A percentile compares a stretch with the other conserved stretches of the same genome.
phyloP scores from a whole-genome alignment of 371 early-diverging fungal genomes.

The Catenaria anguillulae region DNA sequence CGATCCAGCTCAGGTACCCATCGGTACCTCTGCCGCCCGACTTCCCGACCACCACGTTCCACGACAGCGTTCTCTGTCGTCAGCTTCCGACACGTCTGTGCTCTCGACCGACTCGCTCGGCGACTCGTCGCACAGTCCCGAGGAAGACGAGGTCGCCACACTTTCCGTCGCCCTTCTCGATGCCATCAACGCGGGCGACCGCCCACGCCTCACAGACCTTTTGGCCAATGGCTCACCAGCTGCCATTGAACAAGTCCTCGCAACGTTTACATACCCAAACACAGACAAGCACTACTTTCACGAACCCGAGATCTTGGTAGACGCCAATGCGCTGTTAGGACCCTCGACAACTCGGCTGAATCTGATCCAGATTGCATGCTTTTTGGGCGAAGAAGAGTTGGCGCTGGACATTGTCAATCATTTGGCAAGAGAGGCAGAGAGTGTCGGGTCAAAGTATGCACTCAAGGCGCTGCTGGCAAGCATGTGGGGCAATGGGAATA shows the following conservation, averaged over 20 bases:
- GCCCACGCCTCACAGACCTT: slow-evolving; percentile 5
- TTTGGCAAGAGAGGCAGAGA: slow-evolving; percentile 33
- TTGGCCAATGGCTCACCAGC: slow-evolving; percentile 8
- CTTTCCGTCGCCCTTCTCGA: not conserved
- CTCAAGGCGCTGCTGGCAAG: slow-evolving; percentile 50
- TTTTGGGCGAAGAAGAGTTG: slow-evolving; percentile 45
- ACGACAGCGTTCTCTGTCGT: too few relatives aligned
- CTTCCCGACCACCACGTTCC: too few relatives aligned
- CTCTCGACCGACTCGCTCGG: too few relatives aligned
- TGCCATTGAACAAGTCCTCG: slow-evolving; percentile 32
- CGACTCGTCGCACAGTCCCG: too few relatives aligned
- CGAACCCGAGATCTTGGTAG: slow-evolving; percentile 36
- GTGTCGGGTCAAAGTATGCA: slow-evolving; percentile 37
- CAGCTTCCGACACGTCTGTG: too few relatives aligned
- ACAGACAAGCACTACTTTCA: slow-evolving; percentile 31
- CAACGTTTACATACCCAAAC: slow-evolving; percentile 39
- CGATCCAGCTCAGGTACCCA: too few relatives aligned
- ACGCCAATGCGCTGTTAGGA: slow-evolving; percentile 43
- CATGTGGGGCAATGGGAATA: slow-evolving; percentile 52
- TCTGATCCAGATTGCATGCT: slow-evolving; percentile 42
- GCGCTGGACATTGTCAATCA: slow-evolving; percentile 42
- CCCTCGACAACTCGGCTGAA: slow-evolving; percentile 32
- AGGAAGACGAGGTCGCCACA: not conserved
- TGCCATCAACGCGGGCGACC: slow-evolving; percentile 6
- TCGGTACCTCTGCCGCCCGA: too few relatives aligned